Evolutionary conservation across 805 yeast genomes (phyloP), one percentile per base, ranked within the genome.

Genomic region (Cyberlindnera euphorbiiphila): DNA sequence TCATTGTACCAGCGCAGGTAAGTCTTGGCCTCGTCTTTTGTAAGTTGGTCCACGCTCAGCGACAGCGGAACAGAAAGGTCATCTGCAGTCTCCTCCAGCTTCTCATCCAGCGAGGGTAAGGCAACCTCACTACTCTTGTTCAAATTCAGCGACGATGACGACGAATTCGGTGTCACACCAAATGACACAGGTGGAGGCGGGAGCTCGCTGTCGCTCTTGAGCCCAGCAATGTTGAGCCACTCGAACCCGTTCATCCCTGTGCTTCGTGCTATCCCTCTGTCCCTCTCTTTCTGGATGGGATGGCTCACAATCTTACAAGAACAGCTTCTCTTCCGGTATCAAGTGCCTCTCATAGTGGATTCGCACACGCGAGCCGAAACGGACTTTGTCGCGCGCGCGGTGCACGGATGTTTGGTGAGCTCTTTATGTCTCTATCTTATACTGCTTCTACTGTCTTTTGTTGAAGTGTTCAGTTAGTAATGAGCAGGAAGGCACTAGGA

Each of bases 1-100:
- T 86, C 89, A 48, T 87, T 82, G 59, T 89, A 91, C 98, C 98
- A 91, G 47, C 96, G 69, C 49, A 91, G 74, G 60, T 91, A 91
- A 1, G 96, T 84, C 51, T 81, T 77, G 10, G 78, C 74, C 60
- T 91, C 98, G 39, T 82, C 84, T 14, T 71, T 70, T 0, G 95
- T 74, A 31, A 91, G 69, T 41, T 86, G 86, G 32, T 71, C 74
- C 1, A 76, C 71, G 2, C 80, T 68, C n/a, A 85, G 61, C 3
- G 87, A 75, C 34, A 84, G 59, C 0, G 89, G 86, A 3, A 78
- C 71, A 9, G 63, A 49, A 8, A 64, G 44, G 31, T 73, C 76
- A 17, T 64, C 64, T 6, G 54, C 43, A 7, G 59, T 39, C 37
- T 61, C 62, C n/a, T 34, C 34, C 5, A 46, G 36, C 27, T 34